phyloP scores from a whole-genome alignment of 116 monocot species.

The Posidonia oceanica region DNA sequence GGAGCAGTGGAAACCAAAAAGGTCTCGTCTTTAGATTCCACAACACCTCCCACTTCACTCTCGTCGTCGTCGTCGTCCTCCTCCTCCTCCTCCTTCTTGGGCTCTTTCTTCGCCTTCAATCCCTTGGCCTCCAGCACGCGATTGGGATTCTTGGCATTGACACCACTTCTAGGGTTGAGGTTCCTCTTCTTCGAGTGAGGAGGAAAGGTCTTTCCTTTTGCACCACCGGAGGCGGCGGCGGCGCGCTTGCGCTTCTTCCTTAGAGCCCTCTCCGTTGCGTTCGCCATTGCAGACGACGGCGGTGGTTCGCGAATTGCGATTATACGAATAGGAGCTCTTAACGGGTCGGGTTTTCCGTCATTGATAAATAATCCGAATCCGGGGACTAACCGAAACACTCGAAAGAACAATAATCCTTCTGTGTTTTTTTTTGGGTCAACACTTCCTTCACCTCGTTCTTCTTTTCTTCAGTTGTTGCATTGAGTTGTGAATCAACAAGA shows the following conservation, averaged over 20 bases:
- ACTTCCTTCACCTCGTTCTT: neutral
- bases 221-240: neutral
- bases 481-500: too few relatives aligned
- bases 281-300: slow-evolving; percentile 11
- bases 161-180: neutral
- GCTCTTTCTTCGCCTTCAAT: slow-evolving; percentile 1
- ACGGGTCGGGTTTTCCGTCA: neutral
- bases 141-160: slow-evolving; percentile 26
- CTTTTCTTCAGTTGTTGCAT: too few relatives aligned
- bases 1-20: slow-evolving; percentile 47
- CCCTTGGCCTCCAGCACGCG: slow-evolving; percentile 5
- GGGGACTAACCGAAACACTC: neutral
- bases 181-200: slow-evolving; percentile 11
- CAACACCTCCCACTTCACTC: slow-evolving; percentile 5
- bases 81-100: neutral
- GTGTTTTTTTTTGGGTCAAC: neutral
- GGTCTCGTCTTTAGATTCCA: slow-evolving; percentile 1
- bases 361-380: neutral
- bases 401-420: neutral
- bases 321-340: too few relatives aligned
- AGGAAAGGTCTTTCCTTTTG: neutral
- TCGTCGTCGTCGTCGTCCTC: too few relatives aligned
- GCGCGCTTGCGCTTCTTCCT: slow-evolving; percentile 8
- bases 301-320: too few relatives aligned
- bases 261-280: slow-evolving; percentile 10